Evolutionary conservation across 1,284 basidiomycete genomes (phyloP).

Genomic region (Leccinum griseonigrum): DNA sequence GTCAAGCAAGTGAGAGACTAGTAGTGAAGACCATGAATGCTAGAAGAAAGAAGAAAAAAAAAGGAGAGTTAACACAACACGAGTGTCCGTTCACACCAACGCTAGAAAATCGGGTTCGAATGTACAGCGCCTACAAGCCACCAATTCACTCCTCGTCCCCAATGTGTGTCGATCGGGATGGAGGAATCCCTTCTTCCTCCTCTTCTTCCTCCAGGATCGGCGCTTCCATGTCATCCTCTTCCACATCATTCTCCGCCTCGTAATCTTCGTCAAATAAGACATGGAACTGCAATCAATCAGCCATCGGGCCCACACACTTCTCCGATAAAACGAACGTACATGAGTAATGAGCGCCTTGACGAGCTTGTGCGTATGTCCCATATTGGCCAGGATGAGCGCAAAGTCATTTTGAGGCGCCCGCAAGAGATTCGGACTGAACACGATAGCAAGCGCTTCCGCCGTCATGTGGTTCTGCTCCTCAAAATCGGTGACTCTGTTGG

Average conservation of each 20-base stretch:
- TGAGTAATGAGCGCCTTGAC: constrained; percentile 78
- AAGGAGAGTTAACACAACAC: constrained; percentile 22
- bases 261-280: constrained; percentile 50
- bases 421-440: constrained; percentile 77
- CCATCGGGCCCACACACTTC: not conserved
- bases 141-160: constrained; percentile 23
- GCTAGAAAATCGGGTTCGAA: not conserved
- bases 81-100: constrained; percentile 13
- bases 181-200: constrained; percentile 36
- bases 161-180: constrained; percentile 25
- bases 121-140: not conserved
- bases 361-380: constrained; percentile 71
- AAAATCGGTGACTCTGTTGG: constrained; percentile 70
- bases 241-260: constrained; percentile 42
- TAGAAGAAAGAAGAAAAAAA: constrained; percentile 2
- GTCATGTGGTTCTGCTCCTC: constrained; percentile 88
- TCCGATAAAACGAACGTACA: constrained; percentile 41
- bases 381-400: constrained; percentile 71
- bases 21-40: not conserved
- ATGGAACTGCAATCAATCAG: constrained; percentile 39
- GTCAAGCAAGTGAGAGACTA: not conserved
- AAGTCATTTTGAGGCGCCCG: constrained; percentile 73
- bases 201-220: constrained; percentile 51
- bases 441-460: constrained; percentile 75
- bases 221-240: constrained; percentile 46